Base-by-base conservation (phyloP, 202 grass and related monocot genomes). In the Hordeum pubiflorum region DNA sequence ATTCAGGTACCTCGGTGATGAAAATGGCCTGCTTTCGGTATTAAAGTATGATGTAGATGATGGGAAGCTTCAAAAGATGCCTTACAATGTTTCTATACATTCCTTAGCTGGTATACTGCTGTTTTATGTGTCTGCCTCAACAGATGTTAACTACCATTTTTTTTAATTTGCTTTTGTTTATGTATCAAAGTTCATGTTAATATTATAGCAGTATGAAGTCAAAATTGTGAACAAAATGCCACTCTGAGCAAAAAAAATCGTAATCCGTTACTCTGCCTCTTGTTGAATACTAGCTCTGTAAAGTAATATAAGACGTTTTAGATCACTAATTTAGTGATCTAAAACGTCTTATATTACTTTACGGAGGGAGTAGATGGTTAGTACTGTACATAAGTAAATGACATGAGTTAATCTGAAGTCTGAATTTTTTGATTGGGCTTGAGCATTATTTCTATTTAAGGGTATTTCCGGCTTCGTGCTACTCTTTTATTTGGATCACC, bases 1-100 rank as follows among this genome's bases (percentile, higher is more conserved):
- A 72, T 77, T 87, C 84, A 97, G 94, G 89, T 97, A 91, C 88
- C 22, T 97, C 89, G 94, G 94, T 37, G 94, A 97, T 89, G 94
- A 97, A 72, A 93, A 94, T 77, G 94, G 94, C 10, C 76, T 91
- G 46, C 87, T 97, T 76, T 93, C 94, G 82, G 92, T 97, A 68
- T 69, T 94, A 58, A 97, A 92, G 75, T 97, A 90, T 63, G 86
- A 91, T 73, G 67, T 91, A 56, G 86, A 92, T 89, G 92, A 97
- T 70, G 89, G 89, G 82, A 92, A 94, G 23, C 70, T 97, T 86
- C 87, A 80, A 76, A 94, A 40, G 79, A 91, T 97, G 89, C 94
- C 88, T 9, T 97, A 94, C 73, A 83, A 86, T 72, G 83, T 97
- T 80, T 76, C 88, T 57, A 75, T 90, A 74, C 70, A 87, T 64